Percentiles rank a stretch among this genome's conserved stretches.
Conservation (phyloP, 1,139 yeast genomes). For the Suhomyces panamericanus region DNA sequence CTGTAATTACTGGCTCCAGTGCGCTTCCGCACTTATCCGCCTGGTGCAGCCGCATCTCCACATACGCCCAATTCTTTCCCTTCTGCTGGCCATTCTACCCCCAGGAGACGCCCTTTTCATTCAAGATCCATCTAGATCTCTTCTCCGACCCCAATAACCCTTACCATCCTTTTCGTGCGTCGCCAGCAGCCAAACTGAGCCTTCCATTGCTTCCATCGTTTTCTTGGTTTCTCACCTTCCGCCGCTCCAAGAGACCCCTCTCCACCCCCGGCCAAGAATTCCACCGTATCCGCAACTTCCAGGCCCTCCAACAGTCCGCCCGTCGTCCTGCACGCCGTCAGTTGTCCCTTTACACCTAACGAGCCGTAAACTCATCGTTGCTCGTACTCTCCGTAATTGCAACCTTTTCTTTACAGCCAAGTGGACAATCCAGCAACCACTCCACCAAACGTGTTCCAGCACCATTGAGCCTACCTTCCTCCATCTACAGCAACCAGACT, state of each 20-base stretch:
- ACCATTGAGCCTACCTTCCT: too few relatives aligned
- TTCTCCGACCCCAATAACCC: neutral
- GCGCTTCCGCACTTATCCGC: too few relatives aligned
- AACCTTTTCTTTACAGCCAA: neutral
- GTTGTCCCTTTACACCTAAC: neutral
- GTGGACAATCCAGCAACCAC: neutral
- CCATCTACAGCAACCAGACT: too few relatives aligned
- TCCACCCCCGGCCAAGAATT: neutral
- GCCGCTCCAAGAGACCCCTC: constrained; percentile 1
- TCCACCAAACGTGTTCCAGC: too few relatives aligned
- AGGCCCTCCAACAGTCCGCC: neutral
- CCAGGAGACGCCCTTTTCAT: too few relatives aligned
- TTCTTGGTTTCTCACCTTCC: neutral
- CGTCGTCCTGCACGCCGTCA: neutral
- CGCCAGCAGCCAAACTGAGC: neutral
- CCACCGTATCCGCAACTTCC: constrained; percentile 2
- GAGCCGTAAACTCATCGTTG: neutral
- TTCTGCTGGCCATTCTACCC: too few relatives aligned
- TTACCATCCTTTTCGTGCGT: too few relatives aligned
- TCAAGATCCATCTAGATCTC: neutral
- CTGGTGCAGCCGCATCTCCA: too few relatives aligned
- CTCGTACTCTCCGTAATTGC: neutral
- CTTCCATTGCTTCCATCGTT: neutral
- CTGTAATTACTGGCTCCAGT: too few relatives aligned
- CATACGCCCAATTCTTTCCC: too few relatives aligned